Evolutionary conservation across 306 rosid species (phyloP).

Genomic region (Hippophae tibetana): DNA sequence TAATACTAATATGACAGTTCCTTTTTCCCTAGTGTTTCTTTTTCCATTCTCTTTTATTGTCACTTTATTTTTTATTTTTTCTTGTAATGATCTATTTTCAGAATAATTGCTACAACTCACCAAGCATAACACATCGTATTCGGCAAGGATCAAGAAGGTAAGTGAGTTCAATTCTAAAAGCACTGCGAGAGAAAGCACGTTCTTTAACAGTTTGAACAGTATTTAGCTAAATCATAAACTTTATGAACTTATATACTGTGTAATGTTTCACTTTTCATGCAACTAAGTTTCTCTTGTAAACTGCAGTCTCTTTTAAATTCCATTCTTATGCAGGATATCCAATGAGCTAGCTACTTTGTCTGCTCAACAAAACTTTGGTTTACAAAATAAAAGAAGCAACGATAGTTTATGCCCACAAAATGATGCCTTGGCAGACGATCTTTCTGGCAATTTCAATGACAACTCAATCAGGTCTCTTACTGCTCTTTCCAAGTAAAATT

Average conservation of each 20-base stretch:
- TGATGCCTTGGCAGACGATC: constrained; percentile 35
- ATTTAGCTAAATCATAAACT: too few relatives aligned
- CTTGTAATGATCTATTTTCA: constrained; percentile 23
- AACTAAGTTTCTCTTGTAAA: not conserved
- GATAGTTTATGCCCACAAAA: constrained; percentile 44
- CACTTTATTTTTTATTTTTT: constrained; percentile 13
- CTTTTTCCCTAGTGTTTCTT: not conserved
- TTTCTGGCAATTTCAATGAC: constrained; percentile 38
- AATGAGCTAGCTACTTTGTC: constrained; percentile 55
- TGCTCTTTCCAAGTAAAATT: constrained; percentile 12
- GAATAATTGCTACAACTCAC: constrained; percentile 46
- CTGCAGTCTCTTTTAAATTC: constrained; percentile 11
- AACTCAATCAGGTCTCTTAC: constrained; percentile 49
- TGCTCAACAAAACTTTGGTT: constrained; percentile 47
- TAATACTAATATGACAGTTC: too few relatives aligned
- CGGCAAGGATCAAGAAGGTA: constrained; percentile 61
- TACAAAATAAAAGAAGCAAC: constrained; percentile 54
- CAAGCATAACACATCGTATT: constrained; percentile 48
- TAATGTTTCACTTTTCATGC: not conserved
- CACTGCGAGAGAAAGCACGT: not conserved
- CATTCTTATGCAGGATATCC: constrained; percentile 53
- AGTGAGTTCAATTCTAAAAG: constrained; percentile 19
- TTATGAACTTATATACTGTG: too few relatives aligned
- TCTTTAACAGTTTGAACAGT: not conserved
- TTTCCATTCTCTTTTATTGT: not conserved